Conservation (phyloP, 2,329 filamentous ascomycete genomes). For the Dothistroma pini region DNA sequence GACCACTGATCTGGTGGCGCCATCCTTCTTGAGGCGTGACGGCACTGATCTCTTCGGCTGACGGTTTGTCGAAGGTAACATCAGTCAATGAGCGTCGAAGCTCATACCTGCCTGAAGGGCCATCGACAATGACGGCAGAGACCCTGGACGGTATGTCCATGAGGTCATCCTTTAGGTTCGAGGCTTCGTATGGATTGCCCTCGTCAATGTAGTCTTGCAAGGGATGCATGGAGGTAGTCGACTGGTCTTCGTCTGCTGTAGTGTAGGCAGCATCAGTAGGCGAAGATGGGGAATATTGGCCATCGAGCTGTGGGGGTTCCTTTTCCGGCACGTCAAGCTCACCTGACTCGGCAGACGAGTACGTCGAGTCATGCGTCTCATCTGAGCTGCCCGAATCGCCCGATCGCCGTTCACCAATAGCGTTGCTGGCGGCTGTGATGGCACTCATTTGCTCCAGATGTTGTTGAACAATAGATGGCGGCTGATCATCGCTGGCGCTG, state of each 20-base stretch:
- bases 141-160: conserved; percentile 4
- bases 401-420: conserved; percentile 1
- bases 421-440: neutral
- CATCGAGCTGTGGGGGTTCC: neutral
- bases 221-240: neutral
- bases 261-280: neutral
- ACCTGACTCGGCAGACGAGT: conserved; percentile 5
- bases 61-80: neutral
- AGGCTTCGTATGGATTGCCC: conserved; percentile 2
- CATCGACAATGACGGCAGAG: conserved; percentile 1
- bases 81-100: neutral
- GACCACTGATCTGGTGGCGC: neutral
- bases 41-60: neutral
- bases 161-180: neutral
- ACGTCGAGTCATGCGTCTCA: conserved; percentile 1
- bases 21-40: conserved; percentile 4
- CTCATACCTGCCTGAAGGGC: conserved; percentile 1
- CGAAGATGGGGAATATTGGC: neutral
- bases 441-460: neutral
- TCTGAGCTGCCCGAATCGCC: neutral
- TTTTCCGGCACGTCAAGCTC: neutral
- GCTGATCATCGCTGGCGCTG: neutral
- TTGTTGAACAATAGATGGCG: neutral
- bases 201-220: neutral
- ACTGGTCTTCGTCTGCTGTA: conserved; percentile 2